Conservation (phyloP, 345 rosid species). For the Microcos paniculata region DNA sequence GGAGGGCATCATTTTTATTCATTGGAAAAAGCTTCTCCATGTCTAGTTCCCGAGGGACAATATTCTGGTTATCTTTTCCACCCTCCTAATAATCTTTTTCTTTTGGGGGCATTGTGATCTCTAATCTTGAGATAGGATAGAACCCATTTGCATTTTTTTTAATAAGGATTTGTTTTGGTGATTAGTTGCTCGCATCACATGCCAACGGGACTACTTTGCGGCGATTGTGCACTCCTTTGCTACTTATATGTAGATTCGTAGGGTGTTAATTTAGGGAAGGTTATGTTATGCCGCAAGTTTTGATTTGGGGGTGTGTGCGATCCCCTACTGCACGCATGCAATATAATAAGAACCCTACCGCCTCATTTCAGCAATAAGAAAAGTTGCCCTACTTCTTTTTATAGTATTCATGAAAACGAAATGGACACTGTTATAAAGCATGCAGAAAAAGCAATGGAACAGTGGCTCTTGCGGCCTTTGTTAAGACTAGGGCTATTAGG, state of each 20-base stretch:
- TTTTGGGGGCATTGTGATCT: slow-evolving; percentile 11
- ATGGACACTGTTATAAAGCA: too few species aligned
- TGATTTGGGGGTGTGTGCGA: background rate
- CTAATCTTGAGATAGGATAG: slow-evolving; percentile 19
- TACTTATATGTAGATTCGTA: background rate
- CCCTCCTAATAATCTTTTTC: background rate
- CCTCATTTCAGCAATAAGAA: background rate
- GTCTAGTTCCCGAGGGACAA: slow-evolving; percentile 43
- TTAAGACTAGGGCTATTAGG: background rate
- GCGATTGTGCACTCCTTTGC: background rate
- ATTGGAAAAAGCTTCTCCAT: slow-evolving; percentile 24
- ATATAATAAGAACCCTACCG: background rate
- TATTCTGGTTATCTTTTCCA: slow-evolving; percentile 25
- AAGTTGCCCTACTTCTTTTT: background rate
- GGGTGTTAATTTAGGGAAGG: slow-evolving; percentile 6
- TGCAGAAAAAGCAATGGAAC: too few species aligned
- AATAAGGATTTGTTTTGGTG: background rate
- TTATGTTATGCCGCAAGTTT: background rate
- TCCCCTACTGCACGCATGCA: slow-evolving; percentile 6
- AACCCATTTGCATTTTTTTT: background rate
- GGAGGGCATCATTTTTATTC: slow-evolving; percentile 30
- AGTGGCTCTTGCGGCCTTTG: background rate
- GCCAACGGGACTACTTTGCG: slow-evolving; percentile 26
- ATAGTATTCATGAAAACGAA: background rate
- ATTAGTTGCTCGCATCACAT: slow-evolving; percentile 17